Evolutionary conservation across 2,329 filamentous ascomycete genomes (phyloP).

Genomic region (Cercospora janseana): DNA sequence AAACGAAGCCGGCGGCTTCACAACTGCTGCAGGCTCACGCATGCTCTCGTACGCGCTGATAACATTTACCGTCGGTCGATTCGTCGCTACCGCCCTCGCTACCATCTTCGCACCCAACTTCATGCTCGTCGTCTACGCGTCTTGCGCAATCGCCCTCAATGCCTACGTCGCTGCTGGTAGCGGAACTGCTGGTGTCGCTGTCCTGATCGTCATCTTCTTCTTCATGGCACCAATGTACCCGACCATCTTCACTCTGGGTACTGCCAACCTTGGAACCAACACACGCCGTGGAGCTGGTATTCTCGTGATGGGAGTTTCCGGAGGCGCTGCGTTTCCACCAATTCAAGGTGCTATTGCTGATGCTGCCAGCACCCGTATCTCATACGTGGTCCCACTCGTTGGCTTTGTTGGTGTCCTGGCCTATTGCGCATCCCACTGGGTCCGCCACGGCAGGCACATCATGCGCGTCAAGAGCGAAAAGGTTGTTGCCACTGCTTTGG

Average conservation of each 20-base stretch:
- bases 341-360: slow-evolving; percentile 43
- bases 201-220: slow-evolving; percentile 42
- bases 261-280: slow-evolving; percentile 41
- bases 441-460: slow-evolving; percentile 35
- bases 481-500: slow-evolving; percentile 33
- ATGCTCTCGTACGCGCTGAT: slow-evolving; percentile 42
- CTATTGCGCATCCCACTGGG: slow-evolving; percentile 39
- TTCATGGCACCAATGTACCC: slow-evolving; percentile 43
- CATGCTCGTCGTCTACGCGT: slow-evolving; percentile 38
- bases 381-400: slow-evolving; percentile 46
- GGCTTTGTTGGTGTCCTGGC: slow-evolving; percentile 44
- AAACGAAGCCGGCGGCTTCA: slow-evolving; percentile 37
- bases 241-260: slow-evolving; percentile 43
- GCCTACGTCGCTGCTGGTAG: slow-evolving; percentile 37
- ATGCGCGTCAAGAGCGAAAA: slow-evolving; percentile 36
- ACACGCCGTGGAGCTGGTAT: slow-evolving; percentile 44
- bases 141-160: slow-evolving; percentile 37
- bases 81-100: slow-evolving; percentile 40
- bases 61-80: slow-evolving; percentile 42
- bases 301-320: slow-evolving; percentile 42
- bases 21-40: slow-evolving; percentile 35
- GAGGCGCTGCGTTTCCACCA: slow-evolving; percentile 38
- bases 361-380: slow-evolving; percentile 42
- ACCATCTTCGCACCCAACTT: slow-evolving; percentile 40
- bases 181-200: slow-evolving; percentile 36